Conservation (phyloP, 1,284 basidiomycete species). For the Sanguinoderma infundibulare region DNA sequence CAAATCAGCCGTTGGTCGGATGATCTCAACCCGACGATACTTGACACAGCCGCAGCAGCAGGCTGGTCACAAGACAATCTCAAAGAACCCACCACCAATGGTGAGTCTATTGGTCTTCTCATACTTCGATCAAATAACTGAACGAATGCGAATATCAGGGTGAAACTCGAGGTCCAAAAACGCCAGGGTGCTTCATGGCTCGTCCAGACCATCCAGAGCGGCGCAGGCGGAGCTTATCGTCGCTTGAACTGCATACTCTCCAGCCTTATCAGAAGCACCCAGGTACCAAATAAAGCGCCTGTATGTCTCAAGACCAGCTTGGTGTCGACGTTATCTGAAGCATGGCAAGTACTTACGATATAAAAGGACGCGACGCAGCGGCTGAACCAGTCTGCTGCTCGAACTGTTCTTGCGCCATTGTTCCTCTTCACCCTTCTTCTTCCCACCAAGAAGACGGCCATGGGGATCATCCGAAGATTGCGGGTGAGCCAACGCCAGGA, state of each 20-base stretch:
- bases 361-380: conserved; percentile 7
- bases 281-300: too few relatives aligned
- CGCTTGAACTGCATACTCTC: background rate
- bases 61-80: background rate
- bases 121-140: background rate
- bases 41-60: too few relatives aligned
- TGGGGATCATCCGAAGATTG: conserved; percentile 26
- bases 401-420: background rate
- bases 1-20: too few relatives aligned
- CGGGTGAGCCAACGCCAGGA: conserved; percentile 28
- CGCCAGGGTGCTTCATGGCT: too few relatives aligned
- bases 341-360: background rate
- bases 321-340: conserved; percentile 9
- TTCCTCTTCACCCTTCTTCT: background rate
- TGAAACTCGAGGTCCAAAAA: too few relatives aligned
- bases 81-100: background rate
- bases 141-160: too few relatives aligned
- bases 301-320: too few relatives aligned
- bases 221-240: background rate
- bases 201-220: too few relatives aligned
- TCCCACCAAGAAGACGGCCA: conserved; percentile 2
- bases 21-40: too few relatives aligned
- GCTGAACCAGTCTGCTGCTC: background rate
- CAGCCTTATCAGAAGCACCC: conserved; percentile 14
- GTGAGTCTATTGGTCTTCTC: background rate